Conservation (phyloP, 768 basidiomycete genomes). For the Phallus indusiatus region DNA sequence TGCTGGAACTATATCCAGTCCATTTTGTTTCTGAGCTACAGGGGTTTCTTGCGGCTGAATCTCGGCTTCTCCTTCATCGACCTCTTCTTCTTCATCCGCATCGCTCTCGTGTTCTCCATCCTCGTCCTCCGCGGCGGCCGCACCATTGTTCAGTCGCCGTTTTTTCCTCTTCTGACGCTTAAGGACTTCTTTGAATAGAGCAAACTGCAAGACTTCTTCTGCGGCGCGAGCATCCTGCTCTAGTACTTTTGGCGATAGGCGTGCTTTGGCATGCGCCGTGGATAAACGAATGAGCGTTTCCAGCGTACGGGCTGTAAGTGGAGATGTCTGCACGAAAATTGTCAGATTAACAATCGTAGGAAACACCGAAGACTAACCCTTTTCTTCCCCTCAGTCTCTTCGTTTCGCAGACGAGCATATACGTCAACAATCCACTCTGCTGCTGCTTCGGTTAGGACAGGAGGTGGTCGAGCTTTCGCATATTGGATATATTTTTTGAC, state of each 20-base stretch:
- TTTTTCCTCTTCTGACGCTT: conserved; percentile 75
- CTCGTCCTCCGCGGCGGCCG: conserved; percentile 30
- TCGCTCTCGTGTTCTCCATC: conserved; percentile 30
- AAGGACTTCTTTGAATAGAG: conserved; percentile 94
- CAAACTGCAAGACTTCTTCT: conserved; percentile 93
- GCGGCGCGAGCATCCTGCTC: conserved; percentile 81
- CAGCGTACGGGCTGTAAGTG: conserved; percentile 94
- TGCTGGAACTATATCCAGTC: conserved; percentile 20
- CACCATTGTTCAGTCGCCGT: conserved; percentile 72
- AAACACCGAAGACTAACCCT: conserved; percentile 37
- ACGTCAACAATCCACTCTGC: conserved; percentile 91
- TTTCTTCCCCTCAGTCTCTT: conserved; percentile 86
- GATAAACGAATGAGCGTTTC: conserved; percentile 97
- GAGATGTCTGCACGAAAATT: conserved; percentile 64
- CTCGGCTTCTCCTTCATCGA: conserved; percentile 28
- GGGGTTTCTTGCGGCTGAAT: conserved; percentile 23
- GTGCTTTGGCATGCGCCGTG: conserved; percentile 95
- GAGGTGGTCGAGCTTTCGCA: conserved; percentile 80
- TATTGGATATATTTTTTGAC: conserved; percentile 99
- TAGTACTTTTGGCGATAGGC: conserved; percentile 78
- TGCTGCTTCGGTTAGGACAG: conserved; percentile 83
- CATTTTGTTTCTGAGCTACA: conserved; percentile 21
- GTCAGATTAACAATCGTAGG: background rate
- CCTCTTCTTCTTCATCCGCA: conserved; percentile 41
- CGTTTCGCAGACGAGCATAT: conserved; percentile 86